Evolutionary conservation across 148 eudicot genomes (phyloP).

Genomic region (Vaccinium corymbosum): DNA sequence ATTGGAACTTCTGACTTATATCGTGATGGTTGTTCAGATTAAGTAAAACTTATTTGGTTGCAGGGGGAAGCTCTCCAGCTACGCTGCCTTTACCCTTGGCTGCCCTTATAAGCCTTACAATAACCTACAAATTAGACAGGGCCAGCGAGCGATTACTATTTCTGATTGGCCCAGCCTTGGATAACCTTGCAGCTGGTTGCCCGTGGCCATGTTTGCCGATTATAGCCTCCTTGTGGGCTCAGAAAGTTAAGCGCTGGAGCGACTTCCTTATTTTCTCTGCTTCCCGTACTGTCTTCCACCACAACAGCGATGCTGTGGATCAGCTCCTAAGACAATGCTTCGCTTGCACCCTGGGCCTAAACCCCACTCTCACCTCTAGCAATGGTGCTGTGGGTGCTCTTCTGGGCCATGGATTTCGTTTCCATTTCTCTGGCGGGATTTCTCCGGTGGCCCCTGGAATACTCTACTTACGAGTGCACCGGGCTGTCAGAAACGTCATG

Average conservation of each 20-base stretch:
- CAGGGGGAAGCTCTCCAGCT: constrained; percentile 66
- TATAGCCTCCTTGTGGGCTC: constrained; percentile 86
- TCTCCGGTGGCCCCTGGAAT: constrained; percentile 95
- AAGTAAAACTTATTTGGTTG: constrained; percentile 24
- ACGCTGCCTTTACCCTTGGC: constrained; percentile 95
- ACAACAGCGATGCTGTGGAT: constrained; percentile 67
- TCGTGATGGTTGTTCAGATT: neutral
- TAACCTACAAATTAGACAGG: constrained; percentile 88
- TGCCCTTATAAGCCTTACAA: constrained; percentile 86
- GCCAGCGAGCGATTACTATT: constrained; percentile 63
- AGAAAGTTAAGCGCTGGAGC: constrained; percentile 94
- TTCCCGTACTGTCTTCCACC: constrained; percentile 84
- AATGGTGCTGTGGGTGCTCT: constrained; percentile 83
- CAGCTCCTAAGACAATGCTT: constrained; percentile 87
- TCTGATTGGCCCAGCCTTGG: constrained; percentile 71
- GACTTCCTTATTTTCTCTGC: constrained; percentile 87
- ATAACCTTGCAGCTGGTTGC: constrained; percentile 75
- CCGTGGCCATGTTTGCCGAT: constrained; percentile 99
- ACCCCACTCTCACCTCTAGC: constrained; percentile 35
- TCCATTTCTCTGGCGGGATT: constrained; percentile 59
- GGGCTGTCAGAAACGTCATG: constrained; percentile 53
- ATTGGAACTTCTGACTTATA: neutral
- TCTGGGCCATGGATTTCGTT: constrained; percentile 87
- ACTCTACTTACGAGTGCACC: constrained; percentile 68
- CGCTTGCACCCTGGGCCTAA: constrained; percentile 55